Evolutionary conservation across 441 rosid genomes (phyloP).

Genomic region (Adansonia madagascariensis): DNA sequence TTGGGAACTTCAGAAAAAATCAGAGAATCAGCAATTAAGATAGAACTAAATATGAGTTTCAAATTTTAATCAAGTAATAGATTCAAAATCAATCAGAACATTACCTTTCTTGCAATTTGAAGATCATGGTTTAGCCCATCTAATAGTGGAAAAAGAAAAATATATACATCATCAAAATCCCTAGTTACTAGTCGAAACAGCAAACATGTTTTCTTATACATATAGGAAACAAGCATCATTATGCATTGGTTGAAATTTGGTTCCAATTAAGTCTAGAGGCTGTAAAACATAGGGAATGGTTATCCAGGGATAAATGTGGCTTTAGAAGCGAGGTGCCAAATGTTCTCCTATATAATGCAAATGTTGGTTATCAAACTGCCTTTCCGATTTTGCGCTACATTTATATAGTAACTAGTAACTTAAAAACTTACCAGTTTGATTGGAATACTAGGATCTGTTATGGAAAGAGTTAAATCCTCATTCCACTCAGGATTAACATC

Average conservation of each 20-base stretch:
- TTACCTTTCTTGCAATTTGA: background rate
- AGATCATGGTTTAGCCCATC: background rate
- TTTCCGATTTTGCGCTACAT: background rate
- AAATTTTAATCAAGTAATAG: background rate
- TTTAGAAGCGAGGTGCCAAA: background rate
- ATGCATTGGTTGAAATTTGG: background rate
- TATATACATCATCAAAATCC: background rate
- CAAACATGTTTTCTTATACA: background rate
- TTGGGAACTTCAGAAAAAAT: background rate
- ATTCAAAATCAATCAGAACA: background rate
- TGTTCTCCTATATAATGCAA: background rate
- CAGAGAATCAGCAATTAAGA: background rate
- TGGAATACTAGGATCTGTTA: slow-evolving; percentile 60
- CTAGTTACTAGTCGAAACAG: background rate
- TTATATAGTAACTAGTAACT: background rate
- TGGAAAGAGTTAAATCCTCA: slow-evolving; percentile 78
- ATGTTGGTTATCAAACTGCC: background rate
- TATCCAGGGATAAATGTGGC: background rate
- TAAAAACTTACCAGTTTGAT: slow-evolving; percentile 54
- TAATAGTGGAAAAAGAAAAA: background rate
- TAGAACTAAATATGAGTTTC: background rate
- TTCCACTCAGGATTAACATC: slow-evolving; percentile 91
- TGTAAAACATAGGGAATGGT: background rate
- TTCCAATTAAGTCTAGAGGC: background rate
- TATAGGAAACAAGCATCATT: background rate